These are phyloP conservation scores for Cutaneotrichosporon dermatis DNA, from an alignment of 1,284 basidiomycete species.

Conservation along the genomic window DNA sequence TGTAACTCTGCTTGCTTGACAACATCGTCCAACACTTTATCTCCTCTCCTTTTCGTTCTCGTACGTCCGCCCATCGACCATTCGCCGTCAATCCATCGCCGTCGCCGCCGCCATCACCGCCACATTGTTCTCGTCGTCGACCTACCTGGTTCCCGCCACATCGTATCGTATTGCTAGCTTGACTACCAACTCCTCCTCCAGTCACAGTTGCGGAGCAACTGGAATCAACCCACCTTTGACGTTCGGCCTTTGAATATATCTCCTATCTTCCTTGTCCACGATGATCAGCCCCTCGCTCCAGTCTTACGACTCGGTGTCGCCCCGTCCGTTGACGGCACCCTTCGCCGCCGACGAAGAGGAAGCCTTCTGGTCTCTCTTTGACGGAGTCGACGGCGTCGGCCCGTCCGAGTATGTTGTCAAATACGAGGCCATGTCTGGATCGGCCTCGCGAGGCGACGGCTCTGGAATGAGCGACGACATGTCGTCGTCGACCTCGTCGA, in stretches of 20 bases:
- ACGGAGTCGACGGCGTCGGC: constrained; percentile 40
- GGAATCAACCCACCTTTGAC: too few species aligned
- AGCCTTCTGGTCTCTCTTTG: constrained; percentile 43
- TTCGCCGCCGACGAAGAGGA: constrained; percentile 33
- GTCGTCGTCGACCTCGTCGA: constrained; percentile 4
- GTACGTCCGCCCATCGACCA: background rate
- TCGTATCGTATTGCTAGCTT: background rate
- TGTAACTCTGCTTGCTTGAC: background rate
- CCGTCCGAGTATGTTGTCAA: constrained; percentile 18
- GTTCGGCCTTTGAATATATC: too few species aligned
- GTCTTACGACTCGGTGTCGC: background rate
- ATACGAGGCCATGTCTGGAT: background rate
- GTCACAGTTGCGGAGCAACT: too few species aligned
- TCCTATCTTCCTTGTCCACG: background rate
- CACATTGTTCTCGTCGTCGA: background rate
- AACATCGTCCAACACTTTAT: constrained; percentile 1
- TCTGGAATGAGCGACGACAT: constrained; percentile 3
- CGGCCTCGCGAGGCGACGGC: constrained; percentile 5
- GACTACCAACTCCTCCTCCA: too few species aligned
- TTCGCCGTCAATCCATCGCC: background rate
- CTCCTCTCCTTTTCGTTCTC: background rate
- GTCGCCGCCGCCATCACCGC: background rate
- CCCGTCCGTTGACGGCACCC: background rate
- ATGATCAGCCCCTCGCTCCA: background rate
- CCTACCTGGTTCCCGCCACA: too few species aligned